Conservation (phyloP, 345 rosid genomes). For the Reutealis trisperma region DNA sequence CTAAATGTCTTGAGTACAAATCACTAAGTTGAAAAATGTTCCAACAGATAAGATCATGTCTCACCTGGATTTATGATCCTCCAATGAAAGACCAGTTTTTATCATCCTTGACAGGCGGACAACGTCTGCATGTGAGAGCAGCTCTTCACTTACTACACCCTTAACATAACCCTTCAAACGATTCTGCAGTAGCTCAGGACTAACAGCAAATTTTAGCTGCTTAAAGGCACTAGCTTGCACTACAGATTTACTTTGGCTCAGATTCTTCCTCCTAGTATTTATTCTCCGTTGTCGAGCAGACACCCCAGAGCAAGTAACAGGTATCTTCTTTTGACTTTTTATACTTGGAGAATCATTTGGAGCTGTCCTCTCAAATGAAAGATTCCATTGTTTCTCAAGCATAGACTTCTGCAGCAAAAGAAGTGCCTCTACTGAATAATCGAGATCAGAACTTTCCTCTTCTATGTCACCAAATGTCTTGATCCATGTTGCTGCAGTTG, state of each 20-base stretch:
- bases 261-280: constrained; percentile 45
- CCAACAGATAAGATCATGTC: neutral
- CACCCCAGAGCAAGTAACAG: constrained; percentile 65
- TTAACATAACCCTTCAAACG: constrained; percentile 75
- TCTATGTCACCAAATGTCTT: constrained; percentile 37
- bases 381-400: constrained; percentile 94
- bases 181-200: constrained; percentile 60
- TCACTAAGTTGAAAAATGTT: neutral
- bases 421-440: constrained; percentile 69
- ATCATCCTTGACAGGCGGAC: constrained; percentile 74
- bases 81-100: constrained; percentile 73
- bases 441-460: constrained; percentile 51
- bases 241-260: constrained; percentile 35
- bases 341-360: constrained; percentile 34
- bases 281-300: constrained; percentile 84
- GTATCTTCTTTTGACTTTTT: constrained; percentile 46
- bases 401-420: constrained; percentile 84
- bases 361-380: constrained; percentile 58
- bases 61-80: constrained; percentile 80
- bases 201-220: constrained; percentile 45
- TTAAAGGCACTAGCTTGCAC: constrained; percentile 32
- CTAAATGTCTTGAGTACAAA: too few species aligned
- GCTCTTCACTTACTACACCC: constrained; percentile 68
- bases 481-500: constrained; percentile 43
- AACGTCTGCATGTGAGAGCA: constrained; percentile 80